Evolutionary conservation across 2,329 filamentous ascomycete genomes (phyloP).

Genomic region (Botrytis medusae): DNA sequence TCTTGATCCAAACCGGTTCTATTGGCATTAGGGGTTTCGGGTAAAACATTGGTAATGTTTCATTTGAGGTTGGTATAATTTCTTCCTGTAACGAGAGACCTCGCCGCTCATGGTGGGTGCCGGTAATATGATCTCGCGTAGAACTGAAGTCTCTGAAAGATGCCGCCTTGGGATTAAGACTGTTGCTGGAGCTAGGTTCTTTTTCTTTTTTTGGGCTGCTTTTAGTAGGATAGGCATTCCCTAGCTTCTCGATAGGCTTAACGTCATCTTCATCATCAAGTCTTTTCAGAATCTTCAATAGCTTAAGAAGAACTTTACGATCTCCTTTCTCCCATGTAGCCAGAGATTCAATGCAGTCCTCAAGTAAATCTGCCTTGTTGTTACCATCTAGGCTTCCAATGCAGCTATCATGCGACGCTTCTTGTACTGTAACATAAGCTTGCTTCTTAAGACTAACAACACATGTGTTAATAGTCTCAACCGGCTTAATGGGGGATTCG

Average conservation of each 20-base stretch:
- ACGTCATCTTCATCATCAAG: slow-evolving; percentile 9
- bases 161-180: slow-evolving; percentile 30
- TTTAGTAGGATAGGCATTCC: not conserved
- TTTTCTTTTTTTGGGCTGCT: not conserved
- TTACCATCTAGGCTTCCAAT: not conserved
- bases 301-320: slow-evolving; percentile 25
- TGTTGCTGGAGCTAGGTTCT: not conserved
- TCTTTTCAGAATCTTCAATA: slow-evolving; percentile 30
- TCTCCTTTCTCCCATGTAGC: slow-evolving; percentile 28
- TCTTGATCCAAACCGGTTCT: slow-evolving; percentile 20
- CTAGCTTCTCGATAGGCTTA: not conserved
- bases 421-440: not conserved
- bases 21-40: not conserved
- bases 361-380: slow-evolving; percentile 11
- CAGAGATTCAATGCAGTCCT: slow-evolving; percentile 26
- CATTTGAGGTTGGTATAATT: not conserved
- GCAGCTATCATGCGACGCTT: not conserved
- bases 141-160: slow-evolving; percentile 22
- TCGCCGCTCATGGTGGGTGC: not conserved
- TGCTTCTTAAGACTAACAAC: not conserved
- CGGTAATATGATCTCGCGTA: slow-evolving; percentile 20
- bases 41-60: slow-evolving; percentile 10
- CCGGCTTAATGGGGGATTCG: not conserved
- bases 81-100: slow-evolving; percentile 3
- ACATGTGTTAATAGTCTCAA: not conserved